Base-by-base conservation (phyloP, 2,329 filamentous ascomycete genomes). In the Talaromyces albobiverticillius region DNA sequence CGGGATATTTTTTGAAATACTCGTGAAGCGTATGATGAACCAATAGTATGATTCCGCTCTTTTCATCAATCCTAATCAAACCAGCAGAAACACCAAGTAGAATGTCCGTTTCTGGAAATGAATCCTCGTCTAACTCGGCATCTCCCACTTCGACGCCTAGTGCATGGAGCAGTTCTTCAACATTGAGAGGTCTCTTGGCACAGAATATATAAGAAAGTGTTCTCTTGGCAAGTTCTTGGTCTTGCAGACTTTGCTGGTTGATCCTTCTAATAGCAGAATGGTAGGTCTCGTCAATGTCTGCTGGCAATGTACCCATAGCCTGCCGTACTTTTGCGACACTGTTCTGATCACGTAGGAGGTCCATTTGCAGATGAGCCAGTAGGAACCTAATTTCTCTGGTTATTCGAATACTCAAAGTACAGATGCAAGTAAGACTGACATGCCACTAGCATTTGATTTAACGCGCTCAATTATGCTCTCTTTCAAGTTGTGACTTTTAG, bases 1-100 rank as follows among this genome's bases (percentile, higher is more conserved):
- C 29, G 3, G 58, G 43, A 41, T 62, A 56, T 46, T 46, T 53
- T 10, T 56, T 42, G 50, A 64, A 60, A 40, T 62, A 65, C 14
- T 55, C 55, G 46, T 62, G 53, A 5, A 60, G 56, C 4, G 63
- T 59, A 31, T 60, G 62, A 51, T 64, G 59, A 13, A 57, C 47
- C 3, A 61, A 43, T 1, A 46, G 14, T 25, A 59, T 54, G 16
- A 51, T 56, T 14, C 46, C 32, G 46, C 51, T 56, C 34, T 54
- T 46, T 25, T 54, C 46, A 16, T 60, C 41, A 40, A 57, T 29
- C 16, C 34, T 53, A 20, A 61, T 50, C 22, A 60, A 31, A 20
- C 57, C 59, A n/a, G 53, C 57, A 31, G 52, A 61, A 18, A 57
- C 46, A 36, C 22, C 34, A 7, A 55, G 42, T 3, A 59, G 32